These are phyloP conservation scores for Cerioporus squamosus DNA, from an alignment of 1,284 basidiomycete genomes.

Conservation along the genomic window DNA sequence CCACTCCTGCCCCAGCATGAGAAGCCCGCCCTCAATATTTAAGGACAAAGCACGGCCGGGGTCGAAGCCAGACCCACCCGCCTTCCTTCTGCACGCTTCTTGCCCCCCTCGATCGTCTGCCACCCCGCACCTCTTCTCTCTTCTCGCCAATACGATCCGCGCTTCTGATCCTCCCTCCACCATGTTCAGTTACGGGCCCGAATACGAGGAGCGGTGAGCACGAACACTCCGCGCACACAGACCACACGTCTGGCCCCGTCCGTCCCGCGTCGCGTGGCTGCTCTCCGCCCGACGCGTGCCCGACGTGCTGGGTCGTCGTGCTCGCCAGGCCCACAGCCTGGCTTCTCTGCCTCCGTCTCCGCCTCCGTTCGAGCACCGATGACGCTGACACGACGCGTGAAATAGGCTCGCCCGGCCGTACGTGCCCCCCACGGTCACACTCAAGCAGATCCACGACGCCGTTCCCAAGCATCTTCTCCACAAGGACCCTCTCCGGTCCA, in stretches of 20 bases:
- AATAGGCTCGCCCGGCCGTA: constrained; percentile 39
- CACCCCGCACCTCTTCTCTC: constrained; percentile 9
- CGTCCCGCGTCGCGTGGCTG: not conserved
- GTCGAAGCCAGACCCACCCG: constrained; percentile 10
- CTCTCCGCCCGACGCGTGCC: not conserved
- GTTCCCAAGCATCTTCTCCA: constrained; percentile 58
- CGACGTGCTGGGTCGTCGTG: not conserved
- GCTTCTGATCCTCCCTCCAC: constrained; percentile 8
- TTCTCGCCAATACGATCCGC: constrained; percentile 18
- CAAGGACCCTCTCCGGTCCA: constrained; percentile 39
- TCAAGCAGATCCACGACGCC: constrained; percentile 51
- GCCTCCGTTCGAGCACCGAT: not conserved
- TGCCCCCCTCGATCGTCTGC: constrained; percentile 15
- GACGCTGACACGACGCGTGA: constrained; percentile 1
- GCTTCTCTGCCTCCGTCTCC: not conserved
- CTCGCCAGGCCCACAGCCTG: too few species aligned
- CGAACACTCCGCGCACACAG: constrained; percentile 1
- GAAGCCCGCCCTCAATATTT: constrained; percentile 14
- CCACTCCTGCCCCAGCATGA: constrained; percentile 8
- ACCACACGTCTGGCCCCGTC: not conserved
- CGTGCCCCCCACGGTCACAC: constrained; percentile 45
- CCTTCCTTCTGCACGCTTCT: constrained; percentile 13
- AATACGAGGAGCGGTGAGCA: constrained; percentile 36
- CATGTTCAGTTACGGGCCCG: constrained; percentile 38
- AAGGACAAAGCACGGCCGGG: constrained; percentile 6